Conservation (phyloP, 1,284 basidiomycete genomes). For the Trichosporon ovoides region DNA sequence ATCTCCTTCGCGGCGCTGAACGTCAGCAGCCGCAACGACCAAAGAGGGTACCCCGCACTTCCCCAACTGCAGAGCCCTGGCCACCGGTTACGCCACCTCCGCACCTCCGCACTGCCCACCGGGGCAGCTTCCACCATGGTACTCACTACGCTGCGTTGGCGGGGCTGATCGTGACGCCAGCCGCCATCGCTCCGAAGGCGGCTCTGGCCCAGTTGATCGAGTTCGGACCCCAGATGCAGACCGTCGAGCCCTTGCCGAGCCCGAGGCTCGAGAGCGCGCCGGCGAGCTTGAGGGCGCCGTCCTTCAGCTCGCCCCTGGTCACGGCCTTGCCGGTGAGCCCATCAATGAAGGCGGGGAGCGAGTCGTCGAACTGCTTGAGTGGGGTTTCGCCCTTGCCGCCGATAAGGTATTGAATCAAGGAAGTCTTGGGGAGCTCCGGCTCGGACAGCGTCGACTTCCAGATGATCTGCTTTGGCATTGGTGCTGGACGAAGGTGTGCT, state of each 20-base stretch:
- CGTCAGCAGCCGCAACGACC: constrained; percentile 1
- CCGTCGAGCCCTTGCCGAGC: constrained; percentile 33
- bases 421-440: constrained; percentile 7
- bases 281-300: constrained; percentile 57
- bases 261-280: constrained; percentile 52
- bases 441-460: background rate
- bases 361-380: constrained; percentile 33
- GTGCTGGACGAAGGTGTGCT: background rate
- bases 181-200: constrained; percentile 54
- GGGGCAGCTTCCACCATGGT: too few relatives aligned
- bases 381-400: constrained; percentile 10
- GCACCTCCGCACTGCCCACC: background rate
- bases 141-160: constrained; percentile 45
- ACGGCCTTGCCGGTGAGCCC: constrained; percentile 58
- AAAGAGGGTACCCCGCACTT: background rate
- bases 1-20: constrained; percentile 42
- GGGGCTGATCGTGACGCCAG: constrained; percentile 33
- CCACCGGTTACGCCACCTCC: background rate
- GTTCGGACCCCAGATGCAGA: constrained; percentile 52
- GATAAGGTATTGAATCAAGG: constrained; percentile 13
- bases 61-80: background rate
- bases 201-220: constrained; percentile 60
- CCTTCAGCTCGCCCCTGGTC: constrained; percentile 57
- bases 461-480: background rate
- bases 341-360: constrained; percentile 55